Conservation (phyloP, 73 alveolate genomes). For the Breviolum minutum region DNA sequence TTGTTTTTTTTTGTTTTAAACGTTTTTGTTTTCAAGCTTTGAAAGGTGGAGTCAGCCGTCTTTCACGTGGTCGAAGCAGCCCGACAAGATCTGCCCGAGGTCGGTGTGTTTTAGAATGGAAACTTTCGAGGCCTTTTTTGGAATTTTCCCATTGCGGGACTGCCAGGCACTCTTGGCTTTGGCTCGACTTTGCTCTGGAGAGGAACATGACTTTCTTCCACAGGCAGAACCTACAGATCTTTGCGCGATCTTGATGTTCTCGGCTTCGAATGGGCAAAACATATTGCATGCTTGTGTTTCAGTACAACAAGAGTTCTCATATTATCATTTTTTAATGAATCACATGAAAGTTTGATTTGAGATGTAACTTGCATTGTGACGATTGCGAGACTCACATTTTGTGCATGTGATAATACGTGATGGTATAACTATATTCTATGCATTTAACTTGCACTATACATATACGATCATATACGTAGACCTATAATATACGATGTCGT, state of each 20-base stretch:
- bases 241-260: neutral
- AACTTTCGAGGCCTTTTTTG: neutral
- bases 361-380: too few relatives aligned
- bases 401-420: too few relatives aligned
- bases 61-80: constrained; percentile 87
- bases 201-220: constrained; percentile 58
- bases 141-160: neutral
- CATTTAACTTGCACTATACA: too few relatives aligned
- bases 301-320: too few relatives aligned
- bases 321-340: too few relatives aligned
- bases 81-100: constrained; percentile 86
- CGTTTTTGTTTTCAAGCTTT: neutral
- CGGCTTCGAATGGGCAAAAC: too few relatives aligned
- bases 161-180: constrained; percentile 51
- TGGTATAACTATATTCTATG: too few relatives aligned
- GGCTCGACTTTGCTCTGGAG: constrained; percentile 47
- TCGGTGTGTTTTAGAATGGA: neutral
- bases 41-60: constrained; percentile 56
- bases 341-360: too few relatives aligned
- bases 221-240: constrained; percentile 5
- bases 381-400: too few relatives aligned
- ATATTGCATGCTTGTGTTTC: too few relatives aligned
- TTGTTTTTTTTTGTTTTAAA: neutral
- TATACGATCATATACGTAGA: too few relatives aligned
- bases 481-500: too few relatives aligned